Evolutionary conservation across 305 asterid genomes (phyloP), one percentile per base, ranked within the genome.

Genomic region (Solanum hybrid): DNA sequence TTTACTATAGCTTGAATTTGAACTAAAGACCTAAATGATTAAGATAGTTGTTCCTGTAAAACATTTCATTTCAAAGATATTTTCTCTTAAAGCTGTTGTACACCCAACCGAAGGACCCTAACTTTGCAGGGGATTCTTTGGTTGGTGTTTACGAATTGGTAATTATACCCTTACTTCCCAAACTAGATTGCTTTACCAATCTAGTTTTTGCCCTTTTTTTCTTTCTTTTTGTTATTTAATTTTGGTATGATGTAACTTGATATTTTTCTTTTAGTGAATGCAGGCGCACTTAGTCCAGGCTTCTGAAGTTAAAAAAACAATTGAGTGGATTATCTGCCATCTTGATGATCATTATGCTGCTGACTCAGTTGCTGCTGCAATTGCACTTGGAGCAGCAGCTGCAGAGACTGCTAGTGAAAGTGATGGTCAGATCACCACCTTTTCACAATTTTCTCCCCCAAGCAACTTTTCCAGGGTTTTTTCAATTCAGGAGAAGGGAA

Each of bases 281-380:
- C 98, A 98, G 99, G 94, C 98, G 90, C 99, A 92, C 94, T 95
- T 98, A 89, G 89, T 92, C 90, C 95, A 96, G 93, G 99, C 99
- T 93, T 95, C 98, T 92, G 99, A 98, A 92, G 99, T 98, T 80
- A 98, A 98, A 94, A 94, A 94, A 90, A 95, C 98, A 89, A 96
- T 98, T 91, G 99, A 98, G 91, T 95, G 99, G 98, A 96, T 96
- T 90, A 93, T 98, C 97, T 95, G 95, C 89, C 96, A 95, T 93
- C 98, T 95, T 90, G 94, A 93, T 88, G 99, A 96, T 89, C 99
- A 98, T 93, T 98, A 98, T 91, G 99, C 99, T 92, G 99, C 99
- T 92, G 97, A 95, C 89, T 95, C 99, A 38, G 99, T 96, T 90
- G 98, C 99, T 93, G 98, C 99, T 94, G 98, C 99, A 88, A 95